Evolutionary conservation across 139 green algal species (phyloP), one percentile per base, ranked within the genome.

Genomic region (Edaphochlamys debaryana): DNA sequence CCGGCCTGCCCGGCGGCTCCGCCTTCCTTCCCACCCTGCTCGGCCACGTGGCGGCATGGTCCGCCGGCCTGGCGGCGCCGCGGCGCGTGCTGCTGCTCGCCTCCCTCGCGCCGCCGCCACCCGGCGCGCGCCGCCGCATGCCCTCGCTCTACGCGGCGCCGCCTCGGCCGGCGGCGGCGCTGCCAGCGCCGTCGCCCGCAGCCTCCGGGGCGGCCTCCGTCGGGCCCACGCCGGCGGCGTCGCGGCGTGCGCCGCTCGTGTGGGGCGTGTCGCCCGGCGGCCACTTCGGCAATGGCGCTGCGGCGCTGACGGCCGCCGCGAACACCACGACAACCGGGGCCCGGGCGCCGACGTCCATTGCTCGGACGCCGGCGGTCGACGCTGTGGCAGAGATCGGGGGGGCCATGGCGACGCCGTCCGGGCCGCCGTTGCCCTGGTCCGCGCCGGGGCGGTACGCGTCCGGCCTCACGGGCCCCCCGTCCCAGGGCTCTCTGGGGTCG

Each of bases 1-100:
- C n/a, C 11, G 22, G n/a, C 32, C 60, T 81, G 41, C 75, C 75
- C 15, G 75, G 75, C 42, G 75, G 75, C 41, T 64, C 75, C 30
- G 60, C 75, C 2, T 7, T 71, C 27, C 62, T 81, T 30, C 75
- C 75, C 4, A 40, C 62, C 40, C 42, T 81, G 30, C n/a, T 72
- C 20, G 75, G 75, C 20, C 60, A 70, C 40, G 60, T 81, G 42
- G 75, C 75, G 8, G n/a, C 75, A 4, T 81, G 75, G 75, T 42
- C 75, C 22, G 75, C 62, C 0, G 37, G 30, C 6, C 32, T 5
- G 60, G 75, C 37, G 40, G 58, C 20, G 60, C 60, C 40, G 40
- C 60, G 75, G 20, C 41, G 56, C 36, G 41, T 40, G 7, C 38
- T 63, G 60, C n/a, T 81, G 30, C 75, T 81, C 4, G 75, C 75